Evolutionary conservation across 768 basidiomycete genomes (phyloP).

Genomic region (Leccinum broughii): DNA sequence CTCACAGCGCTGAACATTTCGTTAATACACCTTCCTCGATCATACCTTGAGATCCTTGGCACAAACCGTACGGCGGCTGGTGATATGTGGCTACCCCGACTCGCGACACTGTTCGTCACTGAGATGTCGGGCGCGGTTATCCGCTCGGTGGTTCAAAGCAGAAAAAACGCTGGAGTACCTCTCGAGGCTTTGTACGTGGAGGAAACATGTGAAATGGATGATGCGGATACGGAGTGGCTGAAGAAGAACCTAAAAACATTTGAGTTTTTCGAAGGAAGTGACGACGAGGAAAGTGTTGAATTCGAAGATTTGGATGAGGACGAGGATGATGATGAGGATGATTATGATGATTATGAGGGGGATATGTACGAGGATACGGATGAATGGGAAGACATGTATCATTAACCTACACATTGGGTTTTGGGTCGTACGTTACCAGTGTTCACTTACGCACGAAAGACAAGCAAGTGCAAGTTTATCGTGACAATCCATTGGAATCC

Average conservation of each 20-base stretch:
- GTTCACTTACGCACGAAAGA: too few species aligned
- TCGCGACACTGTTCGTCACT: constrained; percentile 48
- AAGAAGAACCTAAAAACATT: constrained; percentile 49
- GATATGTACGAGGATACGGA: neutral
- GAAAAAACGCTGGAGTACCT: constrained; percentile 45
- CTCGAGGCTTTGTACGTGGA: constrained; percentile 49
- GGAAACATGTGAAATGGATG: constrained; percentile 41
- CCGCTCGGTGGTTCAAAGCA: constrained; percentile 44
- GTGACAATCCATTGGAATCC: neutral
- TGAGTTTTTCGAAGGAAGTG: constrained; percentile 58
- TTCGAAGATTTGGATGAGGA: constrained; percentile 24
- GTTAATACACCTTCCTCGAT: constrained; percentile 29
- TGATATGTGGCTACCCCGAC: constrained; percentile 46
- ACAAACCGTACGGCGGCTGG: neutral
- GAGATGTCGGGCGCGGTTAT: constrained; percentile 44
- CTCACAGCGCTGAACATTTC: constrained; percentile 47
- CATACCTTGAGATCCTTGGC: constrained; percentile 29
- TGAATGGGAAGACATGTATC: constrained; percentile 16
- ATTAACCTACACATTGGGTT: neutral
- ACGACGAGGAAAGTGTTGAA: constrained; percentile 39
- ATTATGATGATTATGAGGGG: neutral
- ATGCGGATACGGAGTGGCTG: constrained; percentile 52
- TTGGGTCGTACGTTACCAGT: neutral
- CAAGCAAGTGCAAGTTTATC: neutral
- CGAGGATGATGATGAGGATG: neutral